phyloP scores from a whole-genome alignment of 208 protist species.

The Porcisia deanei region DNA sequence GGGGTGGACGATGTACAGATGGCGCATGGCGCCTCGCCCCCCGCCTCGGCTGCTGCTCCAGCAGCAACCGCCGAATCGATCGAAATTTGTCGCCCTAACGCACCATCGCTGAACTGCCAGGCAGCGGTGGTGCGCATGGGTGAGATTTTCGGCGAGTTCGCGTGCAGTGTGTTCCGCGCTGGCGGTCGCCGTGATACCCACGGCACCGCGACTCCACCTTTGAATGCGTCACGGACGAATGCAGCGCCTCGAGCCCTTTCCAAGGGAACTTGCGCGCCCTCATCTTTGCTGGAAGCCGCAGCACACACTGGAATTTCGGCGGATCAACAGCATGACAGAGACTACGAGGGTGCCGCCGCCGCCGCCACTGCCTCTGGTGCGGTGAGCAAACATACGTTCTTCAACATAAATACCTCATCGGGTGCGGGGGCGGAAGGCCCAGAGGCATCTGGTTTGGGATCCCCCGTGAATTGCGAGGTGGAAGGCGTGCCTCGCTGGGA shows the following conservation, averaged over 20 bases:
- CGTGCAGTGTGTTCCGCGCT: conserved; percentile 38
- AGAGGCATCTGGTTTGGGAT: neutral
- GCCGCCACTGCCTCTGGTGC: neutral
- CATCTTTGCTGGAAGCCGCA: neutral
- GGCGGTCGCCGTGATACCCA: neutral
- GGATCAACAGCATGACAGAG: neutral
- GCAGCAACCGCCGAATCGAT: neutral
- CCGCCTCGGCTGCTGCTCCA: neutral
- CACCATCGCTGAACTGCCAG: conserved; percentile 68
- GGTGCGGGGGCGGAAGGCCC: neutral
- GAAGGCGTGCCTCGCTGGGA: conserved; percentile 66
- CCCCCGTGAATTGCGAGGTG: conserved; percentile 12
- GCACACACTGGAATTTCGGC: neutral
- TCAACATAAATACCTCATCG: neutral
- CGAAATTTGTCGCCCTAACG: neutral
- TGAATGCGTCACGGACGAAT: neutral
- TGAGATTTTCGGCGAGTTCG: conserved; percentile 91
- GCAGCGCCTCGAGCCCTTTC: neutral
- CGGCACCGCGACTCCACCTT: neutral
- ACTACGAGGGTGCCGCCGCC: conserved; percentile 5
- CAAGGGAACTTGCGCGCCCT: neutral
- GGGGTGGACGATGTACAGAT: conserved; percentile 28
- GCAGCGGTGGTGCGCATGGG: conserved; percentile 81
- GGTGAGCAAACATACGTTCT: too few species aligned
- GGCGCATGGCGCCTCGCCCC: conserved; percentile 23